Percentiles rank a stretch among this genome's conserved stretches.
phyloP scores from a whole-genome alignment of 116 monocot species.

The Zostera marina region DNA sequence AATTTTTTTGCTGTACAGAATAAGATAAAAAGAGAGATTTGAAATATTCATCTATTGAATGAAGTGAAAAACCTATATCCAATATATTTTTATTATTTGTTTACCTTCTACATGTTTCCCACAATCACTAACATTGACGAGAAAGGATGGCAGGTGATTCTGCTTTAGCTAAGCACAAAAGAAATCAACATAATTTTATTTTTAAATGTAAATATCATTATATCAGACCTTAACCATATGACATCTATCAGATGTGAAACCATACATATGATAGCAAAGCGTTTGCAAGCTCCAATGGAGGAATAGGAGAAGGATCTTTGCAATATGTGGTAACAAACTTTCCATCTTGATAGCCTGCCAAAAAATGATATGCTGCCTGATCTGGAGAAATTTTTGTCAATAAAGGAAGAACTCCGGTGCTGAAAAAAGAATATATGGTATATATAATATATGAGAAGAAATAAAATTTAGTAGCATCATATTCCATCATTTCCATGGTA shows the following conservation, averaged over 20 bases:
- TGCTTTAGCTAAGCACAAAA: slow-evolving; percentile 38
- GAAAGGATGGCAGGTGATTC: slow-evolving; percentile 36
- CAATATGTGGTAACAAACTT: slow-evolving; percentile 66
- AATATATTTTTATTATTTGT: background rate
- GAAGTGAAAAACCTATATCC: background rate
- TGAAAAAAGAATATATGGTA: slow-evolving; percentile 15
- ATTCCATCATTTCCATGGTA: too few relatives aligned
- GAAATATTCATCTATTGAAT: background rate
- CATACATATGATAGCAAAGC: slow-evolving; percentile 36
- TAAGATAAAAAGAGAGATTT: background rate
- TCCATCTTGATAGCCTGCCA: slow-evolving; percentile 88
- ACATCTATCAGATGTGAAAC: background rate
- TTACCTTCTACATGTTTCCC: slow-evolving; percentile 52
- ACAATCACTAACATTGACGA: slow-evolving; percentile 44
- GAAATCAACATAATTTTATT: background rate
- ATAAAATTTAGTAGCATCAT: too few relatives aligned
- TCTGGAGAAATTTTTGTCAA: slow-evolving; percentile 53
- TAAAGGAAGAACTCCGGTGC: slow-evolving; percentile 48
- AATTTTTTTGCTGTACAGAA: slow-evolving; percentile 31
- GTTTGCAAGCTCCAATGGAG: slow-evolving; percentile 40
- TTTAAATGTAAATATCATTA: slow-evolving; percentile 1
- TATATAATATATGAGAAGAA: background rate
- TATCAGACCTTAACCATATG: background rate
- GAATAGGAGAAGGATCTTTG: slow-evolving; percentile 37
- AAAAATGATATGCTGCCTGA: slow-evolving; percentile 88